These are phyloP conservation scores for Calonectria fujianensis DNA, from an alignment of 2,329 filamentous ascomycete species.

Conservation along the genomic window DNA sequence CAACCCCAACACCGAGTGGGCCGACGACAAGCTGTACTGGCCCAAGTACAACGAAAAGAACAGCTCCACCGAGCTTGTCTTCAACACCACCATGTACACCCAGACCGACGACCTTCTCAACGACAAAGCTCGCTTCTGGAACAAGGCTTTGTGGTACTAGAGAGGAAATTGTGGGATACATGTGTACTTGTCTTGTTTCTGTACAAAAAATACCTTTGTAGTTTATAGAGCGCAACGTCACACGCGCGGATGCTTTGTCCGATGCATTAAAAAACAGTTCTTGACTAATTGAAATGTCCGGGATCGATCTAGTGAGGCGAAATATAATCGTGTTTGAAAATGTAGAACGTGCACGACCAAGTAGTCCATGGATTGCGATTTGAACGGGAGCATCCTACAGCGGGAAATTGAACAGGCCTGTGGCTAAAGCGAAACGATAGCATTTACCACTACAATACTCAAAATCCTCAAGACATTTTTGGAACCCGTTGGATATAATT, in stretches of 20 bases:
- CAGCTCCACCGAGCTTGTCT: conserved; percentile 25
- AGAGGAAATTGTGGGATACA: neutral
- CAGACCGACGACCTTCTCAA: conserved; percentile 22
- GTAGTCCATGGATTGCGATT: neutral
- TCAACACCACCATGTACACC: conserved; percentile 32
- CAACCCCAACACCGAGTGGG: conserved; percentile 31
- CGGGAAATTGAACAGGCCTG: neutral
- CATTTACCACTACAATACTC: neutral
- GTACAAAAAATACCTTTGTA: neutral
- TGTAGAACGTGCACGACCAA: neutral
- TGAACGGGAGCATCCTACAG: neutral
- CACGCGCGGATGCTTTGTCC: neutral
- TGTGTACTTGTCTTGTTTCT: neutral
- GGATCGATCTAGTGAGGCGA: neutral
- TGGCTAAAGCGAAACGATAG: neutral
- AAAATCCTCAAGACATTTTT: neutral
- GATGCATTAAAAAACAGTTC: neutral
- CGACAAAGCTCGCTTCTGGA: conserved; percentile 28
- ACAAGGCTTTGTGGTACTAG: conserved; percentile 31
- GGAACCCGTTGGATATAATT: neutral
- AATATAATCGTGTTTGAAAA: neutral
- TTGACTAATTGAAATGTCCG: neutral
- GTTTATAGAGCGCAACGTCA: neutral
- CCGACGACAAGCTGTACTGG: conserved; percentile 32
- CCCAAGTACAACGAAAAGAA: conserved; percentile 28